Conservation (phyloP, 108 stramenopile species). For the Nitzschia palea region DNA sequence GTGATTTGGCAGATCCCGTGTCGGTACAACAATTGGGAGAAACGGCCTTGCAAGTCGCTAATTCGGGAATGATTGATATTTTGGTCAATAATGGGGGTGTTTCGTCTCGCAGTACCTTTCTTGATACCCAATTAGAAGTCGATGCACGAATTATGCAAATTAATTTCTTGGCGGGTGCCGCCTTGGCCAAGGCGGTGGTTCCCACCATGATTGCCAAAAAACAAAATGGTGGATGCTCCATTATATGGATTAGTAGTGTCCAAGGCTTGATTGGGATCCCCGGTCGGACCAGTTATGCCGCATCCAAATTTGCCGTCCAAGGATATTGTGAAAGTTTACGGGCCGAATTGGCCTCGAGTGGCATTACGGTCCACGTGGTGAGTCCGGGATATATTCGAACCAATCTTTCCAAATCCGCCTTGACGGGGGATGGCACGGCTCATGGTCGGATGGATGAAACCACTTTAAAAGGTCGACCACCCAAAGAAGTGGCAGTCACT, state of each 20-base stretch:
- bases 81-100: constrained; percentile 82
- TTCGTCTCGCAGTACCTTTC: constrained; percentile 71
- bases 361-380: constrained; percentile 60
- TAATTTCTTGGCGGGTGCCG: constrained; percentile 77
- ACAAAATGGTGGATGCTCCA: constrained; percentile 24
- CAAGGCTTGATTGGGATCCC: constrained; percentile 85
- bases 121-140: constrained; percentile 69
- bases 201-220: constrained; percentile 72
- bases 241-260: constrained; percentile 77
- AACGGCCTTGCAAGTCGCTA: constrained; percentile 18
- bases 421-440: constrained; percentile 69
- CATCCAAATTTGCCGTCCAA: constrained; percentile 85
- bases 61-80: constrained; percentile 51
- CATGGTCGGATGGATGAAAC: constrained; percentile 78
- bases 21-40: constrained; percentile 49
- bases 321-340: constrained; percentile 83
- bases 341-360: constrained; percentile 65
- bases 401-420: constrained; percentile 56
- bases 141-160: constrained; percentile 80
- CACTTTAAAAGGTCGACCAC: constrained; percentile 66
- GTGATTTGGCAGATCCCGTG: constrained; percentile 54
- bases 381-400: constrained; percentile 85
- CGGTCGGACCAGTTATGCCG: constrained; percentile 73
- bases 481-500: constrained; percentile 64
- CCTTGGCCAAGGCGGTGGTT: constrained; percentile 63